phyloP scores from a whole-genome alignment of 768 basidiomycete species.

The Mycena albidolilacea region DNA sequence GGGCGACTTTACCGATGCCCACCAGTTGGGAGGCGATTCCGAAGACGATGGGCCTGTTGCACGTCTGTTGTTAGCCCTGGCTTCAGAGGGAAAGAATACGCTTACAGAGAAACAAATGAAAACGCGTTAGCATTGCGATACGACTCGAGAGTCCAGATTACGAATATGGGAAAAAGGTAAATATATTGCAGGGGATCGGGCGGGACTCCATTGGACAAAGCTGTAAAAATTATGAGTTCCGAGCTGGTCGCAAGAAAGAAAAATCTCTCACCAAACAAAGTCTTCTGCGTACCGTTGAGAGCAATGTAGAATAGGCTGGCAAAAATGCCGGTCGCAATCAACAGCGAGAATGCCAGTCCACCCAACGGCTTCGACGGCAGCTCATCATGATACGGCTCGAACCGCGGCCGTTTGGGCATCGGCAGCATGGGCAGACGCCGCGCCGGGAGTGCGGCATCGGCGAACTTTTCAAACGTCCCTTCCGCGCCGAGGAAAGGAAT shows the following conservation, averaged over 20 bases:
- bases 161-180: neutral
- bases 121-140: slow-evolving; percentile 14
- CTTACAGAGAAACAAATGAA: slow-evolving; percentile 12
- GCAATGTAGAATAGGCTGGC: slow-evolving; percentile 4
- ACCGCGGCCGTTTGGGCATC: slow-evolving; percentile 15
- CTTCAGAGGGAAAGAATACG: too few relatives aligned
- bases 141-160: slow-evolving; percentile 11
- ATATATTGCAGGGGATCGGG: neutral
- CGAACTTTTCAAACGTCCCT: slow-evolving; percentile 16
- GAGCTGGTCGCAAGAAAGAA: neutral
- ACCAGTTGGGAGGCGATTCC: slow-evolving; percentile 9
- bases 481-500: slow-evolving; percentile 19
- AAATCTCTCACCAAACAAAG: neutral
- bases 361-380: slow-evolving; percentile 7
- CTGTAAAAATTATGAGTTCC: slow-evolving; percentile 6
- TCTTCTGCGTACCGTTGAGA: neutral
- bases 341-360: slow-evolving; percentile 6
- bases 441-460: slow-evolving; percentile 10
- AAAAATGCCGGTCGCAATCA: neutral
- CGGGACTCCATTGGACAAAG: neutral
- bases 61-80: neutral
- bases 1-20: slow-evolving; percentile 5
- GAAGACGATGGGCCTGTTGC: slow-evolving; percentile 11
- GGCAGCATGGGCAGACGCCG: slow-evolving; percentile 14
- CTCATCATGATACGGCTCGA: slow-evolving; percentile 17